Evolutionary conservation across 2,329 filamentous ascomycete species (phyloP).

Genomic region (Trichoderma cornu-damae): DNA sequence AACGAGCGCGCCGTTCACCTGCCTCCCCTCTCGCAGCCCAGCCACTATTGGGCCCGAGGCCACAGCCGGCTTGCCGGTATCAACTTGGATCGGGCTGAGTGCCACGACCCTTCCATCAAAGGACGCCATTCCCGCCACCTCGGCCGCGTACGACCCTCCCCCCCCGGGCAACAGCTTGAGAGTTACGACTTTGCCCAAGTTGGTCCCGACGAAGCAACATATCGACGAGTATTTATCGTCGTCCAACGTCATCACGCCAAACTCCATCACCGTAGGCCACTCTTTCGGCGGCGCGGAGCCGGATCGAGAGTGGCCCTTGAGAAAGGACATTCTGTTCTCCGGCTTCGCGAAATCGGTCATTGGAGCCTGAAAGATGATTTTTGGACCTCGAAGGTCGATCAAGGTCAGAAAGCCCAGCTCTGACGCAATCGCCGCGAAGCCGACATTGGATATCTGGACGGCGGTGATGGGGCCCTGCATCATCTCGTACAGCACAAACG

Average conservation of each 20-base stretch:
- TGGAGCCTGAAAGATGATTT: slow-evolving; percentile 71
- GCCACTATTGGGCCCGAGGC: slow-evolving; percentile 72
- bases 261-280: slow-evolving; percentile 78
- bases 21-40: slow-evolving; percentile 67
- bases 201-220: slow-evolving; percentile 85
- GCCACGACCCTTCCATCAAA: slow-evolving; percentile 68
- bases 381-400: slow-evolving; percentile 81
- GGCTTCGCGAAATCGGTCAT: slow-evolving; percentile 68
- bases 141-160: slow-evolving; percentile 61
- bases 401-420: slow-evolving; percentile 75
- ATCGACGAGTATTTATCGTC: slow-evolving; percentile 96
- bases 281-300: slow-evolving; percentile 50
- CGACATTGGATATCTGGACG: slow-evolving; percentile 81
- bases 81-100: slow-evolving; percentile 72
- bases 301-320: slow-evolving; percentile 39
- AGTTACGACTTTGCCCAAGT: slow-evolving; percentile 73
- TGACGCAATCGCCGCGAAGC: slow-evolving; percentile 83
- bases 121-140: slow-evolving; percentile 61
- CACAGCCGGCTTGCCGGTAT: slow-evolving; percentile 67
- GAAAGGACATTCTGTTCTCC: slow-evolving; percentile 72
- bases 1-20: slow-evolving; percentile 75
- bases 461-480: slow-evolving; percentile 75
- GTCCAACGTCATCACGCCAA: slow-evolving; percentile 88
- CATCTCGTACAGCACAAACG: slow-evolving; percentile 76
- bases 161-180: slow-evolving; percentile 83